Evolutionary conservation across 371 early-diverging fungal genomes (phyloP).

Genomic region (Lichtheimia ramosa): DNA sequence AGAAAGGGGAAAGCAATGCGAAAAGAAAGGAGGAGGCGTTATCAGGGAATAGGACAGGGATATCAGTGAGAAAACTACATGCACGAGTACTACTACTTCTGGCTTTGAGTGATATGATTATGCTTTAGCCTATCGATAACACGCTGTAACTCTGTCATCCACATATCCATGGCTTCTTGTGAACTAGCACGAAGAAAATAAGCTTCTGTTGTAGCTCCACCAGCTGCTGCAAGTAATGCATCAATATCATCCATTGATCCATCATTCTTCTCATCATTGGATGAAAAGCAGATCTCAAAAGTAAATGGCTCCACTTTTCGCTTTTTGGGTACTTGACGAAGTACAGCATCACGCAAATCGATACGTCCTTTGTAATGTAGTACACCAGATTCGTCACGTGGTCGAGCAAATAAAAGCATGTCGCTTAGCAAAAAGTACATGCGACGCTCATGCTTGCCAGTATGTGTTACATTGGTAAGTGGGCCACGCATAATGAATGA

Average conservation of each 20-base stretch:
- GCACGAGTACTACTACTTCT: no score
- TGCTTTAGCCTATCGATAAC: slow-evolving; percentile 7
- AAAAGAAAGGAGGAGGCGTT: no score
- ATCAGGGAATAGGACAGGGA: no score
- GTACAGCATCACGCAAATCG: slow-evolving; percentile 10
- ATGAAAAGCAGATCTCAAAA: slow-evolving; percentile 12
- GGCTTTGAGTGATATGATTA: no score
- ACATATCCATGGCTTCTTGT: slow-evolving; percentile 11
- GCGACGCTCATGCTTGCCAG: slow-evolving; percentile 9
- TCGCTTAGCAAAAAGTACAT: slow-evolving; percentile 20
- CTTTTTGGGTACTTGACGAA: slow-evolving; percentile 14
- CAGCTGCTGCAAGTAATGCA: slow-evolving; percentile 17
- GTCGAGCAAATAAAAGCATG: slow-evolving; percentile 14
- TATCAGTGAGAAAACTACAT: no score
- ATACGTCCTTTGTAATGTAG: slow-evolving; percentile 20
- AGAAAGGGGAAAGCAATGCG: no score
- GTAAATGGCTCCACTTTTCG: slow-evolving; percentile 1
- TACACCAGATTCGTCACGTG: slow-evolving; percentile 9
- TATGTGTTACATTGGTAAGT: slow-evolving; percentile 8
- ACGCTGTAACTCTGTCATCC: slow-evolving; percentile 12
- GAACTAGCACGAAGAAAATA: slow-evolving; percentile 16
- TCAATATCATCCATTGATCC: slow-evolving; percentile 17
- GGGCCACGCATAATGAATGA: slow-evolving; percentile 18
- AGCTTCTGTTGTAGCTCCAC: slow-evolving; percentile 12
- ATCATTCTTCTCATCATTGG: slow-evolving; percentile 12